Percentiles rank a stretch among this genome's conserved stretches.
These are phyloP conservation scores for Talaromyces sp. DNA, from an alignment of 2,329 filamentous ascomycete genomes.

Conservation along the genomic window DNA sequence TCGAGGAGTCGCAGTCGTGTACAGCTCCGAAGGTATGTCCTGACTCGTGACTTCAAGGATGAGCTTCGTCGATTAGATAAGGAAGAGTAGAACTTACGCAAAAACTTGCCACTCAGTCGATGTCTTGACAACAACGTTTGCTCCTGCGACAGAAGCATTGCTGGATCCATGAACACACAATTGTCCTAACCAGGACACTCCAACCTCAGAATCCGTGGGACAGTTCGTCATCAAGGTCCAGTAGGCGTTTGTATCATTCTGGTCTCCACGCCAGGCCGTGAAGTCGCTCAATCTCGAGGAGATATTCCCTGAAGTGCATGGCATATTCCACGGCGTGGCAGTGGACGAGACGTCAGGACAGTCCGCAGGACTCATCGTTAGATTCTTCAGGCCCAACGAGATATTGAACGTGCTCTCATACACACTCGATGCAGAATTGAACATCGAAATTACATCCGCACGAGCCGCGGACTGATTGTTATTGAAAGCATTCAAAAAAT, in stretches of 20 bases:
- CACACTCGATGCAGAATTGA: constrained; percentile 81
- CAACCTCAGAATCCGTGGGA: constrained; percentile 77
- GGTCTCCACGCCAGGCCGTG: constrained; percentile 78
- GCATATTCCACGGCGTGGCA: constrained; percentile 78
- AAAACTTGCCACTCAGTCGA: constrained; percentile 90
- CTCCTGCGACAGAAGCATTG: constrained; percentile 62
- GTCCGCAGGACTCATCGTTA: constrained; percentile 65
- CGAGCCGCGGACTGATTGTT: constrained; percentile 61
- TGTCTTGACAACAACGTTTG: constrained; percentile 85
- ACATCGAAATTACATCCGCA: constrained; percentile 72
- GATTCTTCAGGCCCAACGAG: constrained; percentile 79
- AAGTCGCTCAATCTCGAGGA: constrained; percentile 79
- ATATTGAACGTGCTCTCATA: constrained; percentile 95
- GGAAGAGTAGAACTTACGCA: constrained; percentile 44
- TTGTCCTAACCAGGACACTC: constrained; percentile 88
- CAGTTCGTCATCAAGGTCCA: constrained; percentile 88
- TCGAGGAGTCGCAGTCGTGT: constrained; percentile 75
- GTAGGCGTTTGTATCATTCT: constrained; percentile 77
- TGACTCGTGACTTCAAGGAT: constrained; percentile 62
- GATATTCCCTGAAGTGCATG: constrained; percentile 60
- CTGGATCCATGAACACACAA: constrained; percentile 62
- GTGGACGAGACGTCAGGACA: constrained; percentile 68
- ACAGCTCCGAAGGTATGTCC: constrained; percentile 95
- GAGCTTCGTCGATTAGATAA: not conserved
- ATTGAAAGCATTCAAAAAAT: constrained; percentile 50